Percentiles rank a stretch among this genome's conserved stretches.
phyloP scores from a whole-genome alignment of 352 stramenopile species.

The Globisporangium nunn region DNA sequence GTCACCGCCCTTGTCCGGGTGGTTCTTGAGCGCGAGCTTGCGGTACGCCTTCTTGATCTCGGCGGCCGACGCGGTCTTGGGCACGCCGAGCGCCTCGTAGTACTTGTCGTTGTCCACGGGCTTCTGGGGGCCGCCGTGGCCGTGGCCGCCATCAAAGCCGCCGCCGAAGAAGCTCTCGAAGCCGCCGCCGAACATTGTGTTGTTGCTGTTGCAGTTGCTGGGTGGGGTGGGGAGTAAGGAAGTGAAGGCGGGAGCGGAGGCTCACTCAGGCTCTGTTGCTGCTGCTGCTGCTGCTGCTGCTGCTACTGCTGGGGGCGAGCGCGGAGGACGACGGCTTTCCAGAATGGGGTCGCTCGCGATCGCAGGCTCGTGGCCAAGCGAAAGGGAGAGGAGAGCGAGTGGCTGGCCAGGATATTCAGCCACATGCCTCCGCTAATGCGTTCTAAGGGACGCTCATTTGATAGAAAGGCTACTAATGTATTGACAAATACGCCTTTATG shows the following conservation, averaged over 20 bases:
- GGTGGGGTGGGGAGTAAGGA: neutral
- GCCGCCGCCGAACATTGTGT: constrained; percentile 70
- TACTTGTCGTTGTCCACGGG: constrained; percentile 85
- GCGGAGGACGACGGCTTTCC: constrained; percentile 5
- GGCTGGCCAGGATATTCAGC: too few species aligned
- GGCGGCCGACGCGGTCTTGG: constrained; percentile 71
- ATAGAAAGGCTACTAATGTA: too few species aligned
- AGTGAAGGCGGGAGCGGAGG: too few species aligned
- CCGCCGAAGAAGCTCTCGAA: constrained; percentile 86
- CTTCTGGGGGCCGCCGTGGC: constrained; percentile 37
- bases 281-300: too few species aligned
- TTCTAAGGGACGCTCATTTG: too few species aligned
- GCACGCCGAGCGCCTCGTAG: constrained; percentile 83
- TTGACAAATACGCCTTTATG: too few species aligned
- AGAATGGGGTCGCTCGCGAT: constrained; percentile 1
- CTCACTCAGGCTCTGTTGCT: too few species aligned
- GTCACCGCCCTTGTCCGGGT: constrained; percentile 98
- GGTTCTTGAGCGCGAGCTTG: constrained; percentile 90
- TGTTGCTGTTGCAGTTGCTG: constrained; percentile 4
- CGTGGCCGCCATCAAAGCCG: constrained; percentile 53
- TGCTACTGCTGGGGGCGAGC: too few species aligned
- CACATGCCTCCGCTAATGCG: too few species aligned
- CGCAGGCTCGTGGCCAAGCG: too few species aligned
- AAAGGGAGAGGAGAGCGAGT: too few species aligned
- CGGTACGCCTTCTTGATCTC: constrained; percentile 91